phyloP scores from a whole-genome alignment of 2,329 filamentous ascomycete species.

The Trichoderma hamatum region DNA sequence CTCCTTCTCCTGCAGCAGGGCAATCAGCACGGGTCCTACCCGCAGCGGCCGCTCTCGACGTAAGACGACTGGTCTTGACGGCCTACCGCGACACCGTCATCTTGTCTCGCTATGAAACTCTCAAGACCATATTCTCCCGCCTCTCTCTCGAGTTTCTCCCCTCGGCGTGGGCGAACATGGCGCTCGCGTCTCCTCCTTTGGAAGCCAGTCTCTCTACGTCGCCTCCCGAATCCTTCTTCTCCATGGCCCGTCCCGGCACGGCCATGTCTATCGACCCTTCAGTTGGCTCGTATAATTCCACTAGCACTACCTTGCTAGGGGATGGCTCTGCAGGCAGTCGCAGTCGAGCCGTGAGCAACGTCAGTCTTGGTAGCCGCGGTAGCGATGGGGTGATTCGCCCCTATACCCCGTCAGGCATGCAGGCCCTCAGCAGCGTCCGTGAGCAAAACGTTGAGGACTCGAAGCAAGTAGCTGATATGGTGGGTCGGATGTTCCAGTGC shows the following conservation, averaged over 20 bases:
- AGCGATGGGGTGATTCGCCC: conserved; percentile 49
- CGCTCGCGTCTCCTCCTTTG: conserved; percentile 56
- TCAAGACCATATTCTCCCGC: conserved; percentile 88
- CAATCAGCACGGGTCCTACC: conserved; percentile 48
- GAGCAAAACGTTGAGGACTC: conserved; percentile 68
- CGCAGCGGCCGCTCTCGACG: conserved; percentile 67
- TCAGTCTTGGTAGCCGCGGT: conserved; percentile 64
- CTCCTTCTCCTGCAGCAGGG: conserved; percentile 36
- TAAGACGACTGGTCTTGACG: conserved; percentile 84
- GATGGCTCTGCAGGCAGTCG: conserved; percentile 62
- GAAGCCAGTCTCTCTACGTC: conserved; percentile 56
- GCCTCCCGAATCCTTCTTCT: conserved; percentile 52
- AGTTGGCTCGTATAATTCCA: conserved; percentile 78
- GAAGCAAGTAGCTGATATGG: conserved; percentile 87
- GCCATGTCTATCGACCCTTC: conserved; percentile 74
- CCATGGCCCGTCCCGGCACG: conserved; percentile 65
- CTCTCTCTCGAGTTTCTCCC: conserved; percentile 79
- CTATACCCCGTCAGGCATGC: conserved; percentile 51
- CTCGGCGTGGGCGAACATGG: conserved; percentile 54
- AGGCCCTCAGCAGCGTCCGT: conserved; percentile 48
- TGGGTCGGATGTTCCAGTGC: conserved; percentile 94
- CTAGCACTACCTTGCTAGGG: conserved; percentile 77
- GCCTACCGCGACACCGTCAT: conserved; percentile 89
- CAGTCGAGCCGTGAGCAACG: conserved; percentile 84
- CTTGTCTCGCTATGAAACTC: conserved; percentile 81